Conservation (phyloP, 23 red algal genomes). For the Gracilaria domingensis region DNA sequence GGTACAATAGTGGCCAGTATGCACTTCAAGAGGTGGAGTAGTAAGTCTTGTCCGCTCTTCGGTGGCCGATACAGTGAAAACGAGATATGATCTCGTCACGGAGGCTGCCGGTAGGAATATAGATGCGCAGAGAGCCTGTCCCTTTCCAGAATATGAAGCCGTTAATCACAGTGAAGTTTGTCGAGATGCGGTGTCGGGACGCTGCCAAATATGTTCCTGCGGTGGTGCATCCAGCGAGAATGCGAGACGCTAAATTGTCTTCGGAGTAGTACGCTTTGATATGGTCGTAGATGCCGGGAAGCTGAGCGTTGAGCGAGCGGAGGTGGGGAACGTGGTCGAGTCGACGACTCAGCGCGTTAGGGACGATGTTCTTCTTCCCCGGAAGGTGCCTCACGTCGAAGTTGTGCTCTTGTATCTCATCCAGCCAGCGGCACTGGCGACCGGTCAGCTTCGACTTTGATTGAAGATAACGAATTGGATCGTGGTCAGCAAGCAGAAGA, state of each 20-base stretch:
- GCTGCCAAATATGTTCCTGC: no score
- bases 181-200: no score
- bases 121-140: no score
- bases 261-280: no score
- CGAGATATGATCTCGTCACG: background rate
- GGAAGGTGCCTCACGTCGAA: slow-evolving; percentile 8
- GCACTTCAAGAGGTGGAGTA: background rate
- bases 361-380: background rate
- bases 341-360: slow-evolving; percentile 15
- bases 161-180: no score
- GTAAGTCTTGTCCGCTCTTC: slow-evolving; percentile 33
- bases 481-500: background rate
- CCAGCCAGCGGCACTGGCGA: background rate
- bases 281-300: no score
- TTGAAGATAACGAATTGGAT: slow-evolving; percentile 45
- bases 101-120: background rate
- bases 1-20: slow-evolving; percentile 29
- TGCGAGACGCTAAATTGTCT: no score
- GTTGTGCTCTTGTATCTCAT: slow-evolving; percentile 14
- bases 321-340: background rate
- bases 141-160: no score
- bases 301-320: no score
- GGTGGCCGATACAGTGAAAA: background rate
- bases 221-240: no score
- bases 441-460: slow-evolving; percentile 37